Percentiles rank a stretch among this genome's conserved stretches.
Evolutionary conservation across 139 green algal genomes (phyloP).

Genomic region (Spirogloea muscicola): DNA sequence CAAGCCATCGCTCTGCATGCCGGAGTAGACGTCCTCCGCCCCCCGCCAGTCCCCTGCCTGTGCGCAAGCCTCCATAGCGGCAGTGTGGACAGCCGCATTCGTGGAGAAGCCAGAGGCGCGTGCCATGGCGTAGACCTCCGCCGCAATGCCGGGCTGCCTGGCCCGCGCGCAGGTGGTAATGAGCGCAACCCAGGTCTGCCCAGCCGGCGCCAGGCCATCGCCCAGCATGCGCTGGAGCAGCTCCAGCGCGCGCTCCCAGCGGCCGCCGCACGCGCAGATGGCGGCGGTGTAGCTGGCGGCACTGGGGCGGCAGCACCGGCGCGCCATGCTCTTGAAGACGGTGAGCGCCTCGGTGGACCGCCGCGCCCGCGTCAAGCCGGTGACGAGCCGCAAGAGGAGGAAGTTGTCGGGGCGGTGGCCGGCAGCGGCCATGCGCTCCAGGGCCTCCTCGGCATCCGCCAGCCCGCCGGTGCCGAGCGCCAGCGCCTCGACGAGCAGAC

Average conservation of each 20-base stretch:
- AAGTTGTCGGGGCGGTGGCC: no score
- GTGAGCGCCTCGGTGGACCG: neutral
- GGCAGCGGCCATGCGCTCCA: no score
- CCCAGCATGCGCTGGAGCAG: constrained; percentile 16
- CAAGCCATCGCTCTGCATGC: constrained; percentile 7
- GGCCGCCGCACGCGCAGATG: constrained; percentile 22
- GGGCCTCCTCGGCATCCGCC: no score
- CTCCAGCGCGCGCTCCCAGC: constrained; percentile 3
- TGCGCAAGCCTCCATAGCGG: neutral
- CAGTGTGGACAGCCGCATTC: constrained; percentile 17
- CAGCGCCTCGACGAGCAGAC: no score
- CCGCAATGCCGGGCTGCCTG: neutral
- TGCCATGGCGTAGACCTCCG: neutral
- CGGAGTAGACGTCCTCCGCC: neutral
- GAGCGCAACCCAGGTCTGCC: constrained; percentile 8
- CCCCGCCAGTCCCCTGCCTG: constrained; percentile 1
- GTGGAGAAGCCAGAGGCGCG: neutral
- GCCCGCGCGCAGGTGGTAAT: constrained; percentile 2
- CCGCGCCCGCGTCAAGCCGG: neutral
- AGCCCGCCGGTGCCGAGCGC: no score
- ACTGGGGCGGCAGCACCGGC: neutral
- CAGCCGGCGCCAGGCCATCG: neutral
- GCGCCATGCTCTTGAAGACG: neutral
- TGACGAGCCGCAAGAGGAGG: no score
- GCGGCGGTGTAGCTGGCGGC: constrained; percentile 3